phyloP scores from a whole-genome alignment of 148 eudicot genomes.

The Silene conica region DNA sequence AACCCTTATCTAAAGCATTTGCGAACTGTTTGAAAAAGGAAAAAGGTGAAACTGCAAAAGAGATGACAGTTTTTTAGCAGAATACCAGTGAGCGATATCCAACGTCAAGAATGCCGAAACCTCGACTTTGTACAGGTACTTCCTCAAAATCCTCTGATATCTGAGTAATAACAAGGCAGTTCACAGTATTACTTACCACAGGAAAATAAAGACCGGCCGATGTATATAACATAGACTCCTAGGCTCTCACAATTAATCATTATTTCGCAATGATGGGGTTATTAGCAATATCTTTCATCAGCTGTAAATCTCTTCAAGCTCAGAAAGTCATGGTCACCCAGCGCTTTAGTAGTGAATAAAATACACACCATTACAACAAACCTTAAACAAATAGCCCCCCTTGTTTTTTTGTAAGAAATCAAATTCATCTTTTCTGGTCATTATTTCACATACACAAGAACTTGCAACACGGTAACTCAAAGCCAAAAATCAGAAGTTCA shows the following conservation, averaged over 20 bases:
- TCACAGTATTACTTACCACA: conserved; percentile 6
- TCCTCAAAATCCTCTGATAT: conserved; percentile 90
- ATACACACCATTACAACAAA: too few species aligned
- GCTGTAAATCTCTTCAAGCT: too few species aligned
- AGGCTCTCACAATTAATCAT: too few species aligned
- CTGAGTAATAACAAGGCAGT: conserved; percentile 34
- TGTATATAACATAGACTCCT: too few species aligned
- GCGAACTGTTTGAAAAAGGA: not conserved
- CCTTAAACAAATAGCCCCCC: too few species aligned
- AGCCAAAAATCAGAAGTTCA: too few species aligned
- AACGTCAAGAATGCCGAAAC: conserved; percentile 96
- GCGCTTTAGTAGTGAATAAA: too few species aligned
- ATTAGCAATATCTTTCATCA: not conserved
- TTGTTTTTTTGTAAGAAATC: too few species aligned
- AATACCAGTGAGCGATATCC: conserved; percentile 90
- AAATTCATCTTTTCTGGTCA: too few species aligned
- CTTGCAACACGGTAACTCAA: too few species aligned
- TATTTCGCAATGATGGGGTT: too few species aligned
- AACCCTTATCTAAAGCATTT: not conserved
- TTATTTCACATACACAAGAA: too few species aligned
- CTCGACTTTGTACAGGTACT: conserved; percentile 93
- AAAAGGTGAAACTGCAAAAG: not conserved
- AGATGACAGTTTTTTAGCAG: conserved; percentile 4
- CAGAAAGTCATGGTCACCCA: conserved; percentile 3
- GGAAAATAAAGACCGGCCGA: not conserved